Percentiles rank a stretch among this genome's conserved stretches.
phyloP scores from a whole-genome alignment of 2,329 filamentous ascomycete species.

The Diplodia seriata region DNA sequence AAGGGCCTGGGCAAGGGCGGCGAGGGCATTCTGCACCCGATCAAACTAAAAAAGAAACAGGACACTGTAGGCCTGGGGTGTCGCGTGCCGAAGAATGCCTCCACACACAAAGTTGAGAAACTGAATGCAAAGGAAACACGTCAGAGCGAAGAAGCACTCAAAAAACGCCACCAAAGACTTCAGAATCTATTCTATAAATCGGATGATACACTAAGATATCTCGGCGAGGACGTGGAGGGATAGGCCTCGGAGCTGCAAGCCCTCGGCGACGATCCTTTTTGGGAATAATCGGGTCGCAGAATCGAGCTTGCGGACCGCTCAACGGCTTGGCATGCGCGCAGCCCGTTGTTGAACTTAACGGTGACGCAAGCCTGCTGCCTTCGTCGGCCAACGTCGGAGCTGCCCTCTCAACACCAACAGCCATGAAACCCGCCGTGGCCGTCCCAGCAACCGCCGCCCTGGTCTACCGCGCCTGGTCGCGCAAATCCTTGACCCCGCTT shows the following conservation, averaged over 20 bases:
- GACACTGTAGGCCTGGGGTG: constrained; percentile 77
- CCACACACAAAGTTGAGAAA: constrained; percentile 44
- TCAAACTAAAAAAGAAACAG: constrained; percentile 75
- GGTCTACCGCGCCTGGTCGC: constrained; percentile 50
- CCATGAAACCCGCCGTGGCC: constrained; percentile 39
- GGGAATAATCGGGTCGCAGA: neutral
- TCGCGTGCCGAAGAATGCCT: constrained; percentile 44
- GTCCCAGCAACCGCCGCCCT: constrained; percentile 46
- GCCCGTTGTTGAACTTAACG: constrained; percentile 16
- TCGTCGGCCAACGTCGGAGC: constrained; percentile 20
- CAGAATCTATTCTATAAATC: constrained; percentile 75
- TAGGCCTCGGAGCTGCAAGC: constrained; percentile 6
- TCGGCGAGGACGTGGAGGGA: constrained; percentile 55
- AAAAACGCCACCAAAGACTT: constrained; percentile 67
- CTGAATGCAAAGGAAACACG: constrained; percentile 60
- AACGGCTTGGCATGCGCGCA: constrained; percentile 19
- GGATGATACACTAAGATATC: constrained; percentile 77
- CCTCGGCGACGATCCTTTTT: neutral
- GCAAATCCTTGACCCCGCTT: constrained; percentile 72
- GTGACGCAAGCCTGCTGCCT: constrained; percentile 17
- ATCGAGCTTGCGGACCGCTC: neutral
- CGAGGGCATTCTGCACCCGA: constrained; percentile 74
- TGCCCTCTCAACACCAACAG: constrained; percentile 22
- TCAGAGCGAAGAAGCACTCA: constrained; percentile 67
- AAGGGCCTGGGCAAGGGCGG: constrained; percentile 73